phyloP scores from a whole-genome alignment of 2,329 filamentous ascomycete species.

The Fusarium kyushuense region DNA sequence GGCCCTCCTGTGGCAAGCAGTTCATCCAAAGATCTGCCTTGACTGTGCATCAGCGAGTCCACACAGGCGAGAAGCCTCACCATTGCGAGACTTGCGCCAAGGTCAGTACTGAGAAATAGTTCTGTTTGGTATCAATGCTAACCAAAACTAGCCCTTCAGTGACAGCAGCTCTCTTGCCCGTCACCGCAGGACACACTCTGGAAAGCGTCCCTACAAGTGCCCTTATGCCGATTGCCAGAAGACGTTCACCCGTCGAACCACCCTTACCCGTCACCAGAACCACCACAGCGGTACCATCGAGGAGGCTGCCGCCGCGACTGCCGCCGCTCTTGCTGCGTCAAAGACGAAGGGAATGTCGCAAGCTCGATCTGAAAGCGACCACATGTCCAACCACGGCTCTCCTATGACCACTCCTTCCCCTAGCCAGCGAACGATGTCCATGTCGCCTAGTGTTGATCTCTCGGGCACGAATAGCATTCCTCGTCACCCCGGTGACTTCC shows the following conservation, averaged over 20 bases:
- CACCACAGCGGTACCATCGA: conserved; percentile 96
- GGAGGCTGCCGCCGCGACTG: conserved; percentile 89
- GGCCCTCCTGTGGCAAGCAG: conserved; percentile 88
- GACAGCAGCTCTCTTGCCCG: conserved; percentile 94
- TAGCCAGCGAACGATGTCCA: conserved; percentile 80
- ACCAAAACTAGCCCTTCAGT: conserved; percentile 81
- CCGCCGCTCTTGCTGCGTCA: conserved; percentile 79
- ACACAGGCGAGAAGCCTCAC: conserved; percentile 98
- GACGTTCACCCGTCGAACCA: conserved; percentile 96
- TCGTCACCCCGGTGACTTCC: conserved; percentile 72
- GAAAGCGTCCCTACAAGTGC: conserved; percentile 96
- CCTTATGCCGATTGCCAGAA: conserved; percentile 98
- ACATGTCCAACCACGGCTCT: conserved; percentile 77
- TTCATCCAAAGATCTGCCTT: conserved; percentile 97
- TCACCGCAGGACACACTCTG: conserved; percentile 94
- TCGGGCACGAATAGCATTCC: conserved; percentile 75
- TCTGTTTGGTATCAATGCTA: conserved; percentile 5
- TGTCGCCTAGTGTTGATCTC: conserved; percentile 83
- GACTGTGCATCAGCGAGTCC: conserved; percentile 94
- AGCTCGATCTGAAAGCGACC: conserved; percentile 76
- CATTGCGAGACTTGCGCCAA: conserved; percentile 98
- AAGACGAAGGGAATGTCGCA: conserved; percentile 58
- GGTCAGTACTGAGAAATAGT: conserved; percentile 64
- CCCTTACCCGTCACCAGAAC: conserved; percentile 93
- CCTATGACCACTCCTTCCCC: conserved; percentile 86